These are phyloP conservation scores for Vitis rupestris DNA, from an alignment of 164 flowering plant species.

Conservation along the genomic window DNA sequence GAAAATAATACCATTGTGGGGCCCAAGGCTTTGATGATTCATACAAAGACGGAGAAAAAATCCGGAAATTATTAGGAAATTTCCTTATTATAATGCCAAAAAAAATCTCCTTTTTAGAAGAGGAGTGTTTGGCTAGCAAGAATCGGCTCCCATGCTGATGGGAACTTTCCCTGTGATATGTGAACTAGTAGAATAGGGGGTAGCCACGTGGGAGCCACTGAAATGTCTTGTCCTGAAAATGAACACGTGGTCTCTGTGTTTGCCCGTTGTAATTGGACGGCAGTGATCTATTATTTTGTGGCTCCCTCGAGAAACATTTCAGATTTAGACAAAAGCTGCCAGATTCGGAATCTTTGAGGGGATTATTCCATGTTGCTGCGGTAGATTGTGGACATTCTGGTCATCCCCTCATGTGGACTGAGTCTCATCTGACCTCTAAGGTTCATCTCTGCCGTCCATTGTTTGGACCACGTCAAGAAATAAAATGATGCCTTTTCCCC, in stretches of 20 bases:
- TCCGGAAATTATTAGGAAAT: neutral
- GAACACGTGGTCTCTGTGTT: slow-evolving; percentile 4
- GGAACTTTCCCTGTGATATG: neutral
- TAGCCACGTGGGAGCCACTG: neutral
- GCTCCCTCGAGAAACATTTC: neutral
- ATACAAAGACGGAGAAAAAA: no score
- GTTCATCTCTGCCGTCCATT: neutral
- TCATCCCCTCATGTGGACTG: no score
- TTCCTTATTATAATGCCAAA: neutral
- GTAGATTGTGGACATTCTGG: neutral
- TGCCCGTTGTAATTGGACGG: neutral
- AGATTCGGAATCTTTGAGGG: slow-evolving; percentile 1
- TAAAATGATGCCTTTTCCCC: no score
- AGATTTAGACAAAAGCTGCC: neutral
- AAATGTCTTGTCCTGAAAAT: neutral
- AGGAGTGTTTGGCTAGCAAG: no score
- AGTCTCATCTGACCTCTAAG: no score
- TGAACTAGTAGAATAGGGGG: no score
- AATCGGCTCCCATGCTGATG: no score
- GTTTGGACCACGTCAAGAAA: no score
- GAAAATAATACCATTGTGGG: no score
- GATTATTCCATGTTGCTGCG: neutral
- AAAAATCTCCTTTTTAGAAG: no score
- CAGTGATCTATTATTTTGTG: neutral
- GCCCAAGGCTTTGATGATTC: no score